phyloP scores from a whole-genome alignment of 2,329 filamentous ascomycete genomes.

The Bipolaris cookei region DNA sequence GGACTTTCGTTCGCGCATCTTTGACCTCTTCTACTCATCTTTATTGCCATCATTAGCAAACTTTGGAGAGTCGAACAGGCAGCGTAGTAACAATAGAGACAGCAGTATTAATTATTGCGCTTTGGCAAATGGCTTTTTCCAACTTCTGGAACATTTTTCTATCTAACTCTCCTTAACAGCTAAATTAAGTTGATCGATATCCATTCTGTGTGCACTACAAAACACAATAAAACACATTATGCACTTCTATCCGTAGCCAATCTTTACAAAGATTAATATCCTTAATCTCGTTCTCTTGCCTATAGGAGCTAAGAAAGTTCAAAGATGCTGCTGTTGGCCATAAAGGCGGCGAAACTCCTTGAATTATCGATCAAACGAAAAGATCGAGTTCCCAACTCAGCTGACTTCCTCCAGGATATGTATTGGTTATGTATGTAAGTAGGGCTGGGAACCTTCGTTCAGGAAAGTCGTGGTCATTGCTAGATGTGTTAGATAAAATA shows the following conservation, averaged over 20 bases:
- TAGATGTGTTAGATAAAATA: conserved; percentile 11
- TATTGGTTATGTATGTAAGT: conserved; percentile 1
- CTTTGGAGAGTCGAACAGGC: conserved; percentile 2
- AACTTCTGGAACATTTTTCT: conserved; percentile 6
- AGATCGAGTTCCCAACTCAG: conserved; percentile 3
- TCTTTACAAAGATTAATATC: conserved; percentile 3
- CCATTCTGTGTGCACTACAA: conserved; percentile 1
- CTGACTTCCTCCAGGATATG: conserved; percentile 7
- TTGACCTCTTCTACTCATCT: conserved; percentile 2
- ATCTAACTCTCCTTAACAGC: conserved; percentile 5
- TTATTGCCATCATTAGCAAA: conserved; percentile 5
- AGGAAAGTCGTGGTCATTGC: conserved; percentile 7
- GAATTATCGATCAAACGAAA: conserved; percentile 3
- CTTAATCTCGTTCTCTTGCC: conserved; percentile 3
- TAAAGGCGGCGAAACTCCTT: conserved; percentile 7
- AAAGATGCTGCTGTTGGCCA: conserved; percentile 6
- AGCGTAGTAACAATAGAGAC: conserved; percentile 2
- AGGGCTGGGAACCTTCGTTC: conserved; percentile 2
- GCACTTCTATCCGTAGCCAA: conserved; percentile 6
- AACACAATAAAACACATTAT: conserved; percentile 7
- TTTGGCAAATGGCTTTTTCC: conserved; percentile 4
- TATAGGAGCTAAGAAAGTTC: conserved; percentile 1
- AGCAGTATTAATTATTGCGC: not conserved
- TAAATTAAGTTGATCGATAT: conserved; percentile 1
- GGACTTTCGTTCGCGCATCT: not conserved